These are phyloP conservation scores for Sechiopsis laciniata DNA, from an alignment of 306 rosid species.

Conservation along the genomic window DNA sequence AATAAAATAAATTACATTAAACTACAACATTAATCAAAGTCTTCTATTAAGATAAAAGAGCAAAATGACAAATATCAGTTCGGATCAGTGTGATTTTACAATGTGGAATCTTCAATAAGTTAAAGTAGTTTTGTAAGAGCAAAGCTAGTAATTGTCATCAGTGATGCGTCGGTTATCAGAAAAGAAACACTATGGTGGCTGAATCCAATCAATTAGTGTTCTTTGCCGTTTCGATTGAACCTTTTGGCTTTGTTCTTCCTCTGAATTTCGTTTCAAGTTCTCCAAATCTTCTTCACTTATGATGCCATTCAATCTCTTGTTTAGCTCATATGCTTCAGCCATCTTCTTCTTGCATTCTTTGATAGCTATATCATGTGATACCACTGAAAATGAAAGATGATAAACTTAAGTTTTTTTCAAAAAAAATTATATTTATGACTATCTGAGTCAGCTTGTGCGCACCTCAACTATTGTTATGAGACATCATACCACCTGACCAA, in stretches of 20 bases:
- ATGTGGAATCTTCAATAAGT: background rate
- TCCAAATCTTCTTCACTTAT: conserved; percentile 58
- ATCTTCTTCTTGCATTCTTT: conserved; percentile 69
- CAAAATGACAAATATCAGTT: background rate
- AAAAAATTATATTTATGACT: too few species aligned
- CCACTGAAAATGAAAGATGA: conserved; percentile 49
- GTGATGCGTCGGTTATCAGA: background rate
- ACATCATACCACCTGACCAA: too few species aligned
- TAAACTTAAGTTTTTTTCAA: too few species aligned
- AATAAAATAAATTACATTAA: background rate
- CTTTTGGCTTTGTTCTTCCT: conserved; percentile 37
- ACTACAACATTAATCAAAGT: background rate
- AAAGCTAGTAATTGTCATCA: background rate
- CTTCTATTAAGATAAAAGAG: background rate
- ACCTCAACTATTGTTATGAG: too few species aligned
- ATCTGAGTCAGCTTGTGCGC: too few species aligned
- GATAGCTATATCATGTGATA: conserved; percentile 71
- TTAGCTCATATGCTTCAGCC: conserved; percentile 77
- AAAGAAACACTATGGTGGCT: background rate
- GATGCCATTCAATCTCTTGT: conserved; percentile 49
- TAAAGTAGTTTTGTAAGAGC: background rate
- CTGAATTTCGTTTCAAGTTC: conserved; percentile 45
- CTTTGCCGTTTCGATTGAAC: conserved; percentile 41
- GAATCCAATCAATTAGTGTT: conserved; percentile 33
- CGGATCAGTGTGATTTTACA: background rate